Evolutionary conservation across 495 filamentous ascomycete genomes (phyloP).

Genomic region (Opeltia flavorubescens): DNA sequence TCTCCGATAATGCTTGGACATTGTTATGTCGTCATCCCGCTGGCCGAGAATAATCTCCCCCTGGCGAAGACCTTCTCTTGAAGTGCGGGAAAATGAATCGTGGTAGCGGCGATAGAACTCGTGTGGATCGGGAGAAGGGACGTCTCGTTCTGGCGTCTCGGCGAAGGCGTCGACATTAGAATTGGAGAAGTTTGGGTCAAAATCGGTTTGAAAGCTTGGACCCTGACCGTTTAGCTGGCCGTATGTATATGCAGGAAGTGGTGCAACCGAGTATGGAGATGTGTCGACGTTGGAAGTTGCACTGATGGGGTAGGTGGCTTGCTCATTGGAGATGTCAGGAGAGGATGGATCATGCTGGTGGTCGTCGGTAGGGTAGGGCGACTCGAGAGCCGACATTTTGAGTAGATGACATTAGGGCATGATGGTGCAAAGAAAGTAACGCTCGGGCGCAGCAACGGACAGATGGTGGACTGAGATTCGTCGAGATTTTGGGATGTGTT

Average conservation of each 20-base stretch:
- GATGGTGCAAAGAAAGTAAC: neutral
- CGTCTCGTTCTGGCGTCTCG: conserved; percentile 8
- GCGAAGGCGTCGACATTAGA: conserved; percentile 7
- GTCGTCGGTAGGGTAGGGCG: neutral
- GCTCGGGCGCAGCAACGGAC: neutral
- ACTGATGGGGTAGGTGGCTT: neutral
- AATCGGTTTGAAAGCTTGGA: conserved; percentile 17
- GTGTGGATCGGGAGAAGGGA: conserved; percentile 35
- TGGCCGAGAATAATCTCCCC: conserved; percentile 18
- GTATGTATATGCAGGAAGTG: conserved; percentile 13
- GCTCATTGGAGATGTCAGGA: neutral
- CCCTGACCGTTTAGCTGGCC: conserved; percentile 14
- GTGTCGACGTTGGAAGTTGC: neutral
- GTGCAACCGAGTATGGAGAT: conserved; percentile 1
- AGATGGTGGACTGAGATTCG: neutral
- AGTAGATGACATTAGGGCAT: conserved; percentile 3
- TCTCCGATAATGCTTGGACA: conserved; percentile 9
- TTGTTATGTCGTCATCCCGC: conserved; percentile 16
- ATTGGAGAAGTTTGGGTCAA: conserved; percentile 9
- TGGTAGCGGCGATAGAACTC: conserved; percentile 35
- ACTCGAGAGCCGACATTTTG: conserved; percentile 4
- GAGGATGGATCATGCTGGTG: neutral
- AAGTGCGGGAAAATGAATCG: conserved; percentile 12
- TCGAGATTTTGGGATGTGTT: neutral
- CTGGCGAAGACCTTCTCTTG: conserved; percentile 16